Evolutionary conservation across 2,329 filamentous ascomycete species (phyloP).

Genomic region (Metarhizium anisopliae): DNA sequence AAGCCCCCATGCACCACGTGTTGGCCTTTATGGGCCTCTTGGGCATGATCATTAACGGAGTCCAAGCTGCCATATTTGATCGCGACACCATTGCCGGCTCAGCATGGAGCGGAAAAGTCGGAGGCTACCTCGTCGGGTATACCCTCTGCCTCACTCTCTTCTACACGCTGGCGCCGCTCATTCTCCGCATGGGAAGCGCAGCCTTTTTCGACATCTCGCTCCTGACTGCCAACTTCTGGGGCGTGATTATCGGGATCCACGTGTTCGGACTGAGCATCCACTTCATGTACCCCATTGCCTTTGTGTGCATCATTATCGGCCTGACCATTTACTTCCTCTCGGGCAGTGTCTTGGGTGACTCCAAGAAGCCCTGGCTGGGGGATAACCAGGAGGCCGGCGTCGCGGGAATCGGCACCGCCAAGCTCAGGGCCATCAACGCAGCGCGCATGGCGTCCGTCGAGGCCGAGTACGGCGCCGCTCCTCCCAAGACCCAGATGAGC

Average conservation of each 20-base stretch:
- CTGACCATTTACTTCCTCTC: conserved; percentile 82
- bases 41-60: conserved; percentile 83
- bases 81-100: conserved; percentile 30
- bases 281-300: conserved; percentile 91
- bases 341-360: conserved; percentile 74
- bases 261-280: conserved; percentile 76
- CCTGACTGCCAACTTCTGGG: conserved; percentile 95
- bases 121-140: conserved; percentile 82
- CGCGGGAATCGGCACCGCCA: conserved; percentile 76
- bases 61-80: conserved; percentile 88
- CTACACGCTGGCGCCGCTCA: conserved; percentile 77
- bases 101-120: conserved; percentile 33
- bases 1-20: conserved; percentile 83
- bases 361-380: conserved; percentile 91
- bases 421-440: conserved; percentile 59
- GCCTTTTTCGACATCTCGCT: conserved; percentile 96
- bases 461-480: conserved; percentile 15
- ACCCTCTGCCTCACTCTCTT: conserved; percentile 77
- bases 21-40: conserved; percentile 84
- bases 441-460: conserved; percentile 33
- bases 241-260: conserved; percentile 80
- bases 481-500: not conserved
- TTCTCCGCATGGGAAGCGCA: conserved; percentile 82
- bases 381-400: conserved; percentile 75
- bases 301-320: conserved; percentile 82